Base-by-base conservation (phyloP, 164 flowering plant genomes). In the Houttuynia cordata region DNA sequence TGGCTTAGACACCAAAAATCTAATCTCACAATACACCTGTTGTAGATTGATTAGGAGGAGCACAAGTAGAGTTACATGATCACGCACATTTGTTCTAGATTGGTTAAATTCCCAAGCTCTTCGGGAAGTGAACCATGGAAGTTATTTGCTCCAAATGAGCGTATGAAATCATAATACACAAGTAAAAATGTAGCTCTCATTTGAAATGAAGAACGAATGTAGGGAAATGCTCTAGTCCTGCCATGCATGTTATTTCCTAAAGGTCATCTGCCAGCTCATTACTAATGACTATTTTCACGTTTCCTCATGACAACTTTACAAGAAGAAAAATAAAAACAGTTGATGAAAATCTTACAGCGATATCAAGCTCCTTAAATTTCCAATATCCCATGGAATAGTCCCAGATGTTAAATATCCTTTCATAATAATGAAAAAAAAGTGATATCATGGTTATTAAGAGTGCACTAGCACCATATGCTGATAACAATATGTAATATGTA, bases 291-390 rank as follows among this genome's bases (percentile, higher is more conserved):
- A 30, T 30, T 30, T 30, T 30, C 37, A 30, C 6, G 2, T 30
- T 6, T 30, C 4, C 6, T 6, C 2, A 30, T 6, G 6, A n/a
- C n/a, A n/a, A n/a, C n/a, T n/a, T n/a, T n/a, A n/a, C n/a, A n/a
- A 30, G 37, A 30, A 30, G 37, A 30, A 6, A 30, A 30, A 30
- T 30, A 6, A 30, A 30, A 30, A 22, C 53, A 8, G 0, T 8
- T 8, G 18, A 51, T 0, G n/a, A 21, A 41, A 24, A 63, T 41
- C 59, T 55, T 76, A 86, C 88, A 86, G 51, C 39, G 60, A 51
- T 62, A 37, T 59, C 56, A 86, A 63, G 20, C 75, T 71, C 15
- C 79, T 73, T 45, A 87, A 81, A 49, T 63, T 45, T 51, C 96
- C n/a, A 34, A 88, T 69, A 57, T 78, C 81, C 54, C 57, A 62